Percentiles rank a stretch among this genome's conserved stretches.
Conservation (phyloP, 2,329 filamentous ascomycete species). For the Aspergillus costaricaensis region DNA sequence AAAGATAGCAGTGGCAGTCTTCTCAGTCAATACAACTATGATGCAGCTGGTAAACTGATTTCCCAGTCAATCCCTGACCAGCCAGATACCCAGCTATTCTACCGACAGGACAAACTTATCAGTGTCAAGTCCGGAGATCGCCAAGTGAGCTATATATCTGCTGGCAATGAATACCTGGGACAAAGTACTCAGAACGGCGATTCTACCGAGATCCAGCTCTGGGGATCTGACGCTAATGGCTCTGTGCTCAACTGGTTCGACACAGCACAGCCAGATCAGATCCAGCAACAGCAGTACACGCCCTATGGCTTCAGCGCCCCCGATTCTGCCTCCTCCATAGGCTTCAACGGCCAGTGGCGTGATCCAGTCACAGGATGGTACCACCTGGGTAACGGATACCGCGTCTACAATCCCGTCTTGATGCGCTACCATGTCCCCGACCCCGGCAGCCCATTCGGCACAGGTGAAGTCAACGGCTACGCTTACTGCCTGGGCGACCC, state of each 20-base stretch:
- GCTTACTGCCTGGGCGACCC: slow-evolving; percentile 21
- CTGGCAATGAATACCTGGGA: slow-evolving; percentile 8
- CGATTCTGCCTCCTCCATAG: not conserved
- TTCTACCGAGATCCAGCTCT: not conserved
- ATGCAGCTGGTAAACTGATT: slow-evolving; percentile 5
- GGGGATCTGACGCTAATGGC: not conserved
- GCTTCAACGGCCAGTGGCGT: slow-evolving; percentile 16
- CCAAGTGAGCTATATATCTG: slow-evolving; percentile 4
- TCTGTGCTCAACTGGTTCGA: not conserved
- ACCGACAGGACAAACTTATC: slow-evolving; percentile 5
- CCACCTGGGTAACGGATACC: slow-evolving; percentile 12
- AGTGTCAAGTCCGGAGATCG: not conserved
- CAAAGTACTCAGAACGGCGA: not conserved
- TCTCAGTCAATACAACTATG: slow-evolving; percentile 7
- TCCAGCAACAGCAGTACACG: slow-evolving; percentile 9
- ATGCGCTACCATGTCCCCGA: slow-evolving; percentile 18
- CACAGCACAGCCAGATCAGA: not conserved
- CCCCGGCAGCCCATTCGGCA: slow-evolving; percentile 13
- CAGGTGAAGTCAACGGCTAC: slow-evolving; percentile 22
- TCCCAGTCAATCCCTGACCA: slow-evolving; percentile 4
- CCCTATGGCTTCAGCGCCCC: slow-evolving; percentile 6
- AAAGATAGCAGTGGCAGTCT: not conserved
- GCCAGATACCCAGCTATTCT: slow-evolving; percentile 5
- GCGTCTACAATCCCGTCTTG: slow-evolving; percentile 20
- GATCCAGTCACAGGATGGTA: slow-evolving; percentile 21